A percentile compares a stretch with the other conserved stretches of the same genome.
These are phyloP conservation scores for Discostella pseudostelligera DNA, from an alignment of 108 stramenopile genomes.

Conservation along the genomic window DNA sequence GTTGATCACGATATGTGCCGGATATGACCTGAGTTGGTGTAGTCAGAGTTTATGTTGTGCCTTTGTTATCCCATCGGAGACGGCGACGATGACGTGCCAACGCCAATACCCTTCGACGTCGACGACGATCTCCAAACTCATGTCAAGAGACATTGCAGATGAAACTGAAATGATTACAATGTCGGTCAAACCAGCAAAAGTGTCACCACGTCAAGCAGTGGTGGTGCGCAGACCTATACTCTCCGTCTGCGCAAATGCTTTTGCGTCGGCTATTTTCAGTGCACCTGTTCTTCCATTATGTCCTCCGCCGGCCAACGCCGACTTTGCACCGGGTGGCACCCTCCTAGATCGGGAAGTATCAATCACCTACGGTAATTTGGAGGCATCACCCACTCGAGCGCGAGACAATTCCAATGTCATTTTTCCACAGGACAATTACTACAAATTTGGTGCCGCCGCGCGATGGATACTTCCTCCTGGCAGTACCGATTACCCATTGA, in stretches of 20 bases:
- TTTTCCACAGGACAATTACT: conserved; percentile 76
- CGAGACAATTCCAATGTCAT: conserved; percentile 76
- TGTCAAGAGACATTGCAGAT: too few species aligned
- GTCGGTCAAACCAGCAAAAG: too few species aligned
- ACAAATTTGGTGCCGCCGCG: conserved; percentile 76
- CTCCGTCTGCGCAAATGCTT: conserved; percentile 16
- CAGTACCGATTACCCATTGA: conserved; percentile 63
- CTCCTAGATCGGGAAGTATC: conserved; percentile 71
- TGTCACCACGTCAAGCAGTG: too few species aligned
- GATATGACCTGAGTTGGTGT: too few species aligned
- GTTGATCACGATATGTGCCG: too few species aligned
- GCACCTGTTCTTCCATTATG: too few species aligned
- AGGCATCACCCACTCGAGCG: conserved; percentile 60
- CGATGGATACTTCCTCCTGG: conserved; percentile 60
- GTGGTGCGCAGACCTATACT: conserved; percentile 27
- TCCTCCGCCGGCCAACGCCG: conserved; percentile 24
- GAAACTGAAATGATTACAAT: too few species aligned
- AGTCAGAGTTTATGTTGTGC: too few species aligned
- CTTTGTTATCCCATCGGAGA: too few species aligned
- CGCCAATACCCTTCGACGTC: too few species aligned
- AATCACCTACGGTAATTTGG: conserved; percentile 60
- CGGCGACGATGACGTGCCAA: too few species aligned
- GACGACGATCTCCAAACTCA: too few species aligned
- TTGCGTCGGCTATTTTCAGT: conserved; percentile 11
- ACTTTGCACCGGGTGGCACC: conserved; percentile 79